A percentile compares a stretch with the other conserved stretches of the same genome.
Evolutionary conservation across 768 basidiomycete species (phyloP).

Genomic region (Suillus cothurnatus): DNA sequence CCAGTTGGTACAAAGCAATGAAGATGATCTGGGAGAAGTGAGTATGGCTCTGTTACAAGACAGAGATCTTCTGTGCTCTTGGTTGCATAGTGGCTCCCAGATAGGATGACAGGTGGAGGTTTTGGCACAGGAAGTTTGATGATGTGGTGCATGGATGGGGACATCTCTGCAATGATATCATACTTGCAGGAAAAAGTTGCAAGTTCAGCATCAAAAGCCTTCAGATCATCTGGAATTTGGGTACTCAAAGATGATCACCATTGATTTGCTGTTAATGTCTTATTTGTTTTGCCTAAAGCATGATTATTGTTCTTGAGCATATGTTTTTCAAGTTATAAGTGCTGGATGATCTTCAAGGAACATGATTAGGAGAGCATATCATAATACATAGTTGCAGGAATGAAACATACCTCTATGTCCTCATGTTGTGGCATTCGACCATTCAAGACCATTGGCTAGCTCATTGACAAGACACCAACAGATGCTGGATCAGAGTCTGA

Average conservation of each 20-base stretch:
- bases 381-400: background rate
- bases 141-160: background rate
- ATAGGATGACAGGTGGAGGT: background rate
- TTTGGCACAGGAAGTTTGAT: background rate
- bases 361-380: background rate
- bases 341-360: background rate
- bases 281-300: background rate
- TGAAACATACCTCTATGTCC: background rate
- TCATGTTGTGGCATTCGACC: background rate
- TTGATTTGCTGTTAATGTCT: background rate
- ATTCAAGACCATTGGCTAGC: background rate
- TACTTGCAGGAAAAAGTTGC: background rate
- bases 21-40: too few relatives aligned
- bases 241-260: background rate
- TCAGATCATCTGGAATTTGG: background rate
- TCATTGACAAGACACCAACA: background rate
- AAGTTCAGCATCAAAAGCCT: background rate
- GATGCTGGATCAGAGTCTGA: background rate
- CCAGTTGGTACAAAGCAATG: too few relatives aligned
- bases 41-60: background rate
- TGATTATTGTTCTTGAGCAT: background rate
- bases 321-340: background rate
- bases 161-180: slow-evolving; percentile 7
- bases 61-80: background rate
- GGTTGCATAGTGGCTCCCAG: background rate